Conservation (phyloP, 805 yeast species). For the Metschnikowia sp. region DNA sequence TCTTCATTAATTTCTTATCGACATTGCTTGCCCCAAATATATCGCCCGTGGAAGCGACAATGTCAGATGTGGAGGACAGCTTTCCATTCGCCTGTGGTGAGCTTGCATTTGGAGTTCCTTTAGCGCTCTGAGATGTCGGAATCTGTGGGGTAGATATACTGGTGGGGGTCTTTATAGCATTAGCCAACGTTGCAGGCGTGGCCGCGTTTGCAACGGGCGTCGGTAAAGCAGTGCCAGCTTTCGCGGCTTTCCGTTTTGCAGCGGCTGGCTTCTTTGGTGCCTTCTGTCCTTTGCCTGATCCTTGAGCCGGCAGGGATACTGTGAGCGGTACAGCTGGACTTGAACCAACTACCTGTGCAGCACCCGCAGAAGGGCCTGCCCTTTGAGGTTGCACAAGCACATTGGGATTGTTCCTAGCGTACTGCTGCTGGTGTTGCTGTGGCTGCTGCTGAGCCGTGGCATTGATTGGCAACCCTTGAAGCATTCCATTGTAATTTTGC, state of each 20-base stretch:
- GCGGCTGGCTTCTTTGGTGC: slow-evolving; percentile 6
- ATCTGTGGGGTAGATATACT: slow-evolving; percentile 43
- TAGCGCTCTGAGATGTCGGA: slow-evolving; percentile 33
- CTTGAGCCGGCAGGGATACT: slow-evolving; percentile 8
- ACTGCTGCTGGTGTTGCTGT: slow-evolving; percentile 14
- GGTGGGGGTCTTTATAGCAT: slow-evolving; percentile 42
- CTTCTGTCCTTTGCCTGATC: slow-evolving; percentile 22
- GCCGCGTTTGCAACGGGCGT: slow-evolving; percentile 36
- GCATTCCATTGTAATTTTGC: slow-evolving; percentile 7
- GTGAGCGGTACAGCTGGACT: slow-evolving; percentile 14
- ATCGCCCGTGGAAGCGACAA: slow-evolving; percentile 17
- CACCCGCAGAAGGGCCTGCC: slow-evolving; percentile 5
- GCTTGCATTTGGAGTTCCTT: slow-evolving; percentile 39
- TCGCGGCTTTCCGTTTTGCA: slow-evolving; percentile 14
- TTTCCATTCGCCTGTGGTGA: slow-evolving; percentile 25
- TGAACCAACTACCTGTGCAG: slow-evolving; percentile 8
- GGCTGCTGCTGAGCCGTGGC: slow-evolving; percentile 3
- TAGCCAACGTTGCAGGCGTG: slow-evolving; percentile 37
- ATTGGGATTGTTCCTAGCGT: slow-evolving; percentile 1
- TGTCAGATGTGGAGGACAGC: slow-evolving; percentile 1
- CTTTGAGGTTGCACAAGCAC: slow-evolving; percentile 7
- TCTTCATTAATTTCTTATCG: slow-evolving; percentile 42
- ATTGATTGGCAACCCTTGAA: not conserved
- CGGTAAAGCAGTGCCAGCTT: slow-evolving; percentile 25
- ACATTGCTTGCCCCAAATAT: slow-evolving; percentile 23